A percentile compares a stretch with the other conserved stretches of the same genome.
Evolutionary conservation across 2,329 filamentous ascomycete species (phyloP).

Genomic region (Aspergillus sp.): DNA sequence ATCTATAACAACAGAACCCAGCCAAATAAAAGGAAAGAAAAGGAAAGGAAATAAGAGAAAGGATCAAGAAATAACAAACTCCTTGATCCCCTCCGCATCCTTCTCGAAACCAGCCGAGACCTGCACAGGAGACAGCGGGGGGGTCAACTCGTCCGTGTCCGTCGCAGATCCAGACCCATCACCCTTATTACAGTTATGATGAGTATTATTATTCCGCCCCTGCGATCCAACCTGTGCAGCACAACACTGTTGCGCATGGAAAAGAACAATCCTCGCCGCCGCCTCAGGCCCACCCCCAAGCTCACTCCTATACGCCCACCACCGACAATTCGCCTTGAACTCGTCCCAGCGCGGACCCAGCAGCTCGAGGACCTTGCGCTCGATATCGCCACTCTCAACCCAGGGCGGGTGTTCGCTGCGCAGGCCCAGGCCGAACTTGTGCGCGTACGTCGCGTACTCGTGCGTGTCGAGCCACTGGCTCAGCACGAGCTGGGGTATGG

Average conservation of each 20-base stretch:
- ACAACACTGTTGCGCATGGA: background rate
- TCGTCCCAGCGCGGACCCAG: background rate
- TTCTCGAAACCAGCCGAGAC: no score
- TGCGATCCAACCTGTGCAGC: background rate
- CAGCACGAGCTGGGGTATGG: background rate
- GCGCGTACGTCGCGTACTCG: background rate
- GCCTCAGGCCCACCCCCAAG: background rate
- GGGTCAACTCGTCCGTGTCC: background rate
- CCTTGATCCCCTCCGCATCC: background rate
- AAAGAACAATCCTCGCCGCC: background rate
- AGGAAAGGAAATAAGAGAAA: no score
- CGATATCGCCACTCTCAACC: background rate
- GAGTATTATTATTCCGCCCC: no score
- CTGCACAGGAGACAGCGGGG: background rate
- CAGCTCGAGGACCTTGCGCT: background rate
- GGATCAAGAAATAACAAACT: background rate
- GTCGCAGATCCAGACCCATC: background rate
- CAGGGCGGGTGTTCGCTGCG: background rate
- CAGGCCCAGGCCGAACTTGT: background rate
- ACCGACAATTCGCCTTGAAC: background rate
- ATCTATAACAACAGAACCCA: no score
- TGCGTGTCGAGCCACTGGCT: background rate
- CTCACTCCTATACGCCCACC: background rate
- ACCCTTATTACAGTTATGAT: no score
- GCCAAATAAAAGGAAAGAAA: background rate